Evolutionary conservation across 2,329 filamentous ascomycete species (phyloP).

Genomic region (Fusarium caatingaense): DNA sequence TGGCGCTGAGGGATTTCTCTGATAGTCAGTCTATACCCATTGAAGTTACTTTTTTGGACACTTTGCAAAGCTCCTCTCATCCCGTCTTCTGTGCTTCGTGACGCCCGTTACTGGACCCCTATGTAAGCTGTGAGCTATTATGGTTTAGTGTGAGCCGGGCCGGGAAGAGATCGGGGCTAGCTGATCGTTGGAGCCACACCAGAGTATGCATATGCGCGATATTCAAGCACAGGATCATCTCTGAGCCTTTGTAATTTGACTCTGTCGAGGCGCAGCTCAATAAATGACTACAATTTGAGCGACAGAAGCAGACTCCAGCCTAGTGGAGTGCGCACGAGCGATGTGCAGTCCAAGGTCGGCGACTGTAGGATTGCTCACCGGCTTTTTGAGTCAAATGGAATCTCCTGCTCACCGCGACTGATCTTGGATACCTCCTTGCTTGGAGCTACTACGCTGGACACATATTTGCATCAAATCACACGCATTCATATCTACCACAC

Average conservation of each 20-base stretch:
- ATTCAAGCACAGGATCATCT: not conserved
- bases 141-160: not conserved
- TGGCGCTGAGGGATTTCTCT: not conserved
- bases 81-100: not conserved
- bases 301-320: not conserved
- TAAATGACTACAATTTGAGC: not conserved
- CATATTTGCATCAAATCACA: not conserved
- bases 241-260: not conserved
- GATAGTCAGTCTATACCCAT: not conserved
- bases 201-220: not conserved
- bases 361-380: not conserved
- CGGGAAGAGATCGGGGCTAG: not conserved
- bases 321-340: not conserved
- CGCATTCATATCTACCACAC: accelerated
- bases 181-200: not conserved
- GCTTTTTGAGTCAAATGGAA: not conserved
- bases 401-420: not conserved
- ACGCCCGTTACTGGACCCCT: not conserved
- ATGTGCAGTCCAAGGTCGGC: not conserved
- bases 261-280: not conserved
- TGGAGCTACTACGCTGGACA: not conserved
- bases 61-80: too few species aligned
- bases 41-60: not conserved
- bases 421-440: too few species aligned
- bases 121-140: not conserved